Evolutionary conservation across 495 filamentous ascomycete species (phyloP).

Genomic region (Haplographium delicatum): DNA sequence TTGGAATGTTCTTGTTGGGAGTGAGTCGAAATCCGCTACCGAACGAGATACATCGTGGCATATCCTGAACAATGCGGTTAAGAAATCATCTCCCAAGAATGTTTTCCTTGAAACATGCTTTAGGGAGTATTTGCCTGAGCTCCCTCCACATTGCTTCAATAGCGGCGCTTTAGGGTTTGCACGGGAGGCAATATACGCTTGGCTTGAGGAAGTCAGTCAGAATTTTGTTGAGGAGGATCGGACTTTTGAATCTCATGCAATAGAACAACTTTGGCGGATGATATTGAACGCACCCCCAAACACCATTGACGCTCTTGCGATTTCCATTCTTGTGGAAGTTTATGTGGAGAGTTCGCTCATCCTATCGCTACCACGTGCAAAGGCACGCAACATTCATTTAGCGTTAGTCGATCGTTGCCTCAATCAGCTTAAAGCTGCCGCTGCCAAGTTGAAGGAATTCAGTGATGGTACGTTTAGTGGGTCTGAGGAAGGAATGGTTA

Average conservation of each 20-base stretch:
- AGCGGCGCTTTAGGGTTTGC: conserved; percentile 63
- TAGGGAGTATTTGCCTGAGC: conserved; percentile 55
- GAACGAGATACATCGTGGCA: conserved; percentile 62
- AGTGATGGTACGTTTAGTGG: conserved; percentile 34
- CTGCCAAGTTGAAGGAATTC: conserved; percentile 46
- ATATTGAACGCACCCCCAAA: conserved; percentile 64
- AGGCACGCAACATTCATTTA: conserved; percentile 61
- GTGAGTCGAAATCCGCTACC: conserved; percentile 45
- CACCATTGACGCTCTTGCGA: conserved; percentile 64
- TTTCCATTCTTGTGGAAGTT: conserved; percentile 63
- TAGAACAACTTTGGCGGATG: conserved; percentile 80
- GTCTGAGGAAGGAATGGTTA: conserved; percentile 46
- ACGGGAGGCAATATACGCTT: conserved; percentile 22
- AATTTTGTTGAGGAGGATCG: conserved; percentile 34
- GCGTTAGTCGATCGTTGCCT: conserved; percentile 73
- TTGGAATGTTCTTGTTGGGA: conserved; percentile 64
- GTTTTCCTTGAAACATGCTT: conserved; percentile 63
- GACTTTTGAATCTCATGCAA: conserved; percentile 50
- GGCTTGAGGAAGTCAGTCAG: conserved; percentile 17
- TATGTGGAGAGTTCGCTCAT: conserved; percentile 57
- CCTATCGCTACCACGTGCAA: conserved; percentile 36
- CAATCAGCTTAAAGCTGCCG: conserved; percentile 65
- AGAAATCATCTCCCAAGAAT: conserved; percentile 43
- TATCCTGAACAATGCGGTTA: conserved; percentile 50
- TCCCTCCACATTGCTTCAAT: conserved; percentile 63